Percentiles rank a stretch among this genome's conserved stretches.
phyloP scores from a whole-genome alignment of 768 basidiomycete genomes.

The Pluteus cervinus region DNA sequence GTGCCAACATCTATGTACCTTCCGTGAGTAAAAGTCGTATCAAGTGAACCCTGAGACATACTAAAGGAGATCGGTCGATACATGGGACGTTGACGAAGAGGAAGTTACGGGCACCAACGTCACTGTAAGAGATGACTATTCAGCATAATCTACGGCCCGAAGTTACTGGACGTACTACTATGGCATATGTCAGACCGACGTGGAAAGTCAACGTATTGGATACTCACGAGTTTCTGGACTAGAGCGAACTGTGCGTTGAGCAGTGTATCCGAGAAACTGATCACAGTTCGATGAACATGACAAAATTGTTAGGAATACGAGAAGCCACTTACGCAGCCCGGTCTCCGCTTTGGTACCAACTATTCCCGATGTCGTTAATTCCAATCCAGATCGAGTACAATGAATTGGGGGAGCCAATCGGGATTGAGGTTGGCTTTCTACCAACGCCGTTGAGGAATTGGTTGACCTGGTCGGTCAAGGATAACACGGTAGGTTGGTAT shows the following conservation, averaged over 20 bases:
- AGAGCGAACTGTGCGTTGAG: slow-evolving; percentile 44
- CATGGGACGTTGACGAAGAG: slow-evolving; percentile 39
- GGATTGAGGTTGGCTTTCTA: slow-evolving; percentile 40
- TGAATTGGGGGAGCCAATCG: slow-evolving; percentile 52
- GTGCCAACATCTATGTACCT: slow-evolving; percentile 39
- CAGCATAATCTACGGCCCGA: slow-evolving; percentile 4
- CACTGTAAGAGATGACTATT: slow-evolving; percentile 18
- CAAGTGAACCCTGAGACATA: slow-evolving; percentile 11
- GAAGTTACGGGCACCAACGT: slow-evolving; percentile 51
- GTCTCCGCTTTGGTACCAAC: slow-evolving; percentile 39
- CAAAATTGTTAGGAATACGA: not conserved
- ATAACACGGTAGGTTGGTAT: slow-evolving; percentile 43
- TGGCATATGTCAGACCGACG: slow-evolving; percentile 11
- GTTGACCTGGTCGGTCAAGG: slow-evolving; percentile 56
- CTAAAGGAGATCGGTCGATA: slow-evolving; percentile 37
- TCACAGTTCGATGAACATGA: slow-evolving; percentile 5
- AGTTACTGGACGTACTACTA: slow-evolving; percentile 23
- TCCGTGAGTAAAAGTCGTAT: not conserved
- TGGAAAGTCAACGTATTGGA: not conserved
- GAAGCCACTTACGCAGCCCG: slow-evolving; percentile 36
- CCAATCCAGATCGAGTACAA: slow-evolving; percentile 70
- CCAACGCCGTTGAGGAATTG: slow-evolving; percentile 44
- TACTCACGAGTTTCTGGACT: slow-evolving; percentile 40
- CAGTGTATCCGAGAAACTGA: slow-evolving; percentile 42
- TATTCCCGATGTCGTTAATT: slow-evolving; percentile 64